Conservation (phyloP, 108 stramenopile genomes). For the Cyclostephanos tholiformis region DNA sequence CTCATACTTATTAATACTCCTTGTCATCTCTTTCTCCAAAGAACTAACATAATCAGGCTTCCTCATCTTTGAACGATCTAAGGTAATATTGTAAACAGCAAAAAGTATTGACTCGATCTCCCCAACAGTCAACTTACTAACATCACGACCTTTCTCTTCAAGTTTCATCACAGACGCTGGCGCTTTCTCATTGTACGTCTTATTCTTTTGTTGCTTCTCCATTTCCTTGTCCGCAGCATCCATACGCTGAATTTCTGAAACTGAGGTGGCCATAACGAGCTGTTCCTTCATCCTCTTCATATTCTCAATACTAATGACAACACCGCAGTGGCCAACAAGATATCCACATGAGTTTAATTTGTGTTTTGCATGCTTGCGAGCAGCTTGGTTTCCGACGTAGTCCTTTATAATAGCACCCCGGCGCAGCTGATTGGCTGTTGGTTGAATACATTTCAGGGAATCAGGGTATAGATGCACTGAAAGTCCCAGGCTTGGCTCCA, state of each 20-base stretch:
- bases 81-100: not conserved
- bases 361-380: not conserved
- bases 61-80: no score
- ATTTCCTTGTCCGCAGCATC: not conserved
- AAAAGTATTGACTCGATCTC: not conserved
- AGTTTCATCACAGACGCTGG: not conserved
- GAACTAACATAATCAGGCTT: no score
- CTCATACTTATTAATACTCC: no score
- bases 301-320: not conserved
- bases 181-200: not conserved
- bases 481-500: no score
- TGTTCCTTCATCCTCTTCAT: slow-evolving; percentile 3
- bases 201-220: not conserved
- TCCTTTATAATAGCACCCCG: not conserved
- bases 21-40: no score
- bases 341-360: not conserved
- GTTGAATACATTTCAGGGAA: not conserved
- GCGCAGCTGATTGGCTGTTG: not conserved
- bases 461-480: not conserved
- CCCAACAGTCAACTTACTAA: not conserved
- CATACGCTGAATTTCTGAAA: not conserved
- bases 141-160: not conserved
- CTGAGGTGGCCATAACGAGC: not conserved
- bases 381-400: not conserved
- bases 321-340: not conserved